Percentiles rank a stretch among this genome's conserved stretches.
Conservation (phyloP, 495 filamentous ascomycete species). For the Xylaria castorea region DNA sequence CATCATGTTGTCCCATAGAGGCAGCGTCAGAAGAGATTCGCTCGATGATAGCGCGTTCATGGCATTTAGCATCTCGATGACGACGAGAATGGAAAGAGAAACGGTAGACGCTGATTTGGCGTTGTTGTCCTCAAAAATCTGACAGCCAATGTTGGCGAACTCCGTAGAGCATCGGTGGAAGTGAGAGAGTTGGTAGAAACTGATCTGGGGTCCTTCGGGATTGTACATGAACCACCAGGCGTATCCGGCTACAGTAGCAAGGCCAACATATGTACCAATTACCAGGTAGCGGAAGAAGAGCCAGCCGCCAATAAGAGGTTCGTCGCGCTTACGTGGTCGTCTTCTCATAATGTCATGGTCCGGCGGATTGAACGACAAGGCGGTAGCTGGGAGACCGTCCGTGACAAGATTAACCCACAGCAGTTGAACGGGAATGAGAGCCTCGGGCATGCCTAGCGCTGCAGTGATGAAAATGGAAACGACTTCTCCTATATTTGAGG, state of each 20-base stretch:
- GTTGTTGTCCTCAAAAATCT: conserved; percentile 91
- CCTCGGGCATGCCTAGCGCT: conserved; percentile 96
- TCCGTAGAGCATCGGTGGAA: conserved; percentile 90
- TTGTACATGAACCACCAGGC: conserved; percentile 99
- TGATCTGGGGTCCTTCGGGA: conserved; percentile 88
- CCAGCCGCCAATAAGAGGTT: conserved; percentile 91
- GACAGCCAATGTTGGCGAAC: conserved; percentile 91
- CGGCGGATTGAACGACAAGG: conserved; percentile 95
- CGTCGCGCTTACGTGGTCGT: conserved; percentile 87
- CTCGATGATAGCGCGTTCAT: conserved; percentile 98
- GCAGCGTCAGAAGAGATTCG: conserved; percentile 92
- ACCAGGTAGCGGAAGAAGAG: conserved; percentile 98
- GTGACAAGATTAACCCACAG: conserved; percentile 99
- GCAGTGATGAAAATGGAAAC: conserved; percentile 99
- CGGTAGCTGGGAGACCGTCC: conserved; percentile 95
- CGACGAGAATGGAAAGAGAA: conserved; percentile 87
- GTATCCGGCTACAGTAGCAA: conserved; percentile 95
- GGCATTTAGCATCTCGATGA: conserved; percentile 99
- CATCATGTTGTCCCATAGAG: conserved; percentile 96
- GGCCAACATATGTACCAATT: conserved; percentile 92
- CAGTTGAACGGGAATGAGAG: conserved; percentile 94
- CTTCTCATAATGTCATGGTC: conserved; percentile 98
- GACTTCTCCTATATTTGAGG: conserved; percentile 98
- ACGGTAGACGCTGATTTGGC: conserved; percentile 94
- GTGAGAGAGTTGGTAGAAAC: conserved; percentile 88